Percentiles rank a stretch among this genome's conserved stretches.
phyloP scores from a whole-genome alignment of 345 rosid species.

The Syzygium aqueum region DNA sequence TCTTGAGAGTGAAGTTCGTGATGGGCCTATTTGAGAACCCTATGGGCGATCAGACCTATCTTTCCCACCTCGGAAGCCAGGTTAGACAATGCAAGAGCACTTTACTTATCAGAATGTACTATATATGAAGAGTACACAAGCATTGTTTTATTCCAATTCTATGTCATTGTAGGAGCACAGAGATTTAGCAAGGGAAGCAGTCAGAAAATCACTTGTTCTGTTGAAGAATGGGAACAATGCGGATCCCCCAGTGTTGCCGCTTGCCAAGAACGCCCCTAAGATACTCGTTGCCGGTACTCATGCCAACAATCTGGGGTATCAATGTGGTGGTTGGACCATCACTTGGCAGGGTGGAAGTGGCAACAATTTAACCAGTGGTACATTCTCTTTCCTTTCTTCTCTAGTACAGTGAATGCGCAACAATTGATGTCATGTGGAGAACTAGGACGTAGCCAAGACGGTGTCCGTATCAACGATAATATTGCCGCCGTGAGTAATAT shows the following conservation, averaged over 20 bases:
- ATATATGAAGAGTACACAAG: not conserved
- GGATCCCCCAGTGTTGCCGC: slow-evolving; percentile 50
- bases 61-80: slow-evolving; percentile 45
- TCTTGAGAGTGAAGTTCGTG: slow-evolving; percentile 64
- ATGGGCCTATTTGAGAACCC: slow-evolving; percentile 75
- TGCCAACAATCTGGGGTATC: slow-evolving; percentile 71
- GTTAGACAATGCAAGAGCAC: slow-evolving; percentile 8
- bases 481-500: not conserved
- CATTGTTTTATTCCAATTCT: not conserved
- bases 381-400: not conserved
- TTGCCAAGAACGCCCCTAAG: slow-evolving; percentile 45
- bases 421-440: not conserved
- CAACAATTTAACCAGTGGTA: slow-evolving; percentile 58
- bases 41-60: slow-evolving; percentile 34
- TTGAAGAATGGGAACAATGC: slow-evolving; percentile 54
- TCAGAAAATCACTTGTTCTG: slow-evolving; percentile 72
- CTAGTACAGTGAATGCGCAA: not conserved
- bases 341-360: slow-evolving; percentile 60
- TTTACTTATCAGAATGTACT: not conserved
- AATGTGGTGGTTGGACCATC: slow-evolving; percentile 91
- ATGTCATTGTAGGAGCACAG: slow-evolving; percentile 40
- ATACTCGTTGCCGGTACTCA: slow-evolving; percentile 81
- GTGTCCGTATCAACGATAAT: not conserved
- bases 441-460: not conserved
- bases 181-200: slow-evolving; percentile 79